Percentiles rank a stretch among this genome's conserved stretches.
phyloP scores from a whole-genome alignment of 306 rosid genomes.

The Vachellia pachyceras region DNA sequence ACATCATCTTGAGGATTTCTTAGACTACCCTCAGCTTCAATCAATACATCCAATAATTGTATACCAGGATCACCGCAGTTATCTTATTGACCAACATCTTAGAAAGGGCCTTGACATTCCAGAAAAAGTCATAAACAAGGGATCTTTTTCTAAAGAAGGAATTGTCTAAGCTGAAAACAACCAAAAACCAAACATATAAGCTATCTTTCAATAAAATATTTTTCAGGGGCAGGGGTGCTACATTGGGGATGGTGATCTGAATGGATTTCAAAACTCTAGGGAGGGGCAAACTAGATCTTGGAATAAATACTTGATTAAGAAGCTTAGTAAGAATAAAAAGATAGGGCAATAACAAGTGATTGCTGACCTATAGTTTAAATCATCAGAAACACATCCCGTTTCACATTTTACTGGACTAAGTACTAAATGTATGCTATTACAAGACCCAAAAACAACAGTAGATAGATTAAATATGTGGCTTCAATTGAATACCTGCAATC shows the following conservation, averaged over 20 bases:
- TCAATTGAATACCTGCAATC: slow-evolving; percentile 80
- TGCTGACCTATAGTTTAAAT: not conserved
- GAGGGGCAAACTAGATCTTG: slow-evolving; percentile 13
- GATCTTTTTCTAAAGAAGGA: not conserved
- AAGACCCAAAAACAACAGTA: slow-evolving; percentile 30
- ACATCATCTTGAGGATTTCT: too few relatives aligned
- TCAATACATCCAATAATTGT: not conserved
- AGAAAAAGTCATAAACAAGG: not conserved
- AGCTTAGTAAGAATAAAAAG: not conserved
- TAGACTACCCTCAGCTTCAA: not conserved
- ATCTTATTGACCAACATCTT: not conserved
- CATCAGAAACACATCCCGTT: slow-evolving; percentile 19
- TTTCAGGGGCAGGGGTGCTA: not conserved
- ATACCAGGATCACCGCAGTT: not conserved
- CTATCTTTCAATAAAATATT: not conserved
- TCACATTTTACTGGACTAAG: slow-evolving; percentile 31
- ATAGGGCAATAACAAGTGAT: not conserved
- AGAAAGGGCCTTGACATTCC: not conserved
- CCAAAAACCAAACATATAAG: not conserved
- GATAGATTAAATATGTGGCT: slow-evolving; percentile 22
- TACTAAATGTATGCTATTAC: slow-evolving; percentile 31
- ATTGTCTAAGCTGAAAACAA: not conserved
- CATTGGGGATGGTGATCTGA: not conserved
- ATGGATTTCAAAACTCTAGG: not conserved
- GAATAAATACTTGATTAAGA: not conserved